Evolutionary conservation across 345 rosid genomes (phyloP).

Genomic region (Durio zibethinus): DNA sequence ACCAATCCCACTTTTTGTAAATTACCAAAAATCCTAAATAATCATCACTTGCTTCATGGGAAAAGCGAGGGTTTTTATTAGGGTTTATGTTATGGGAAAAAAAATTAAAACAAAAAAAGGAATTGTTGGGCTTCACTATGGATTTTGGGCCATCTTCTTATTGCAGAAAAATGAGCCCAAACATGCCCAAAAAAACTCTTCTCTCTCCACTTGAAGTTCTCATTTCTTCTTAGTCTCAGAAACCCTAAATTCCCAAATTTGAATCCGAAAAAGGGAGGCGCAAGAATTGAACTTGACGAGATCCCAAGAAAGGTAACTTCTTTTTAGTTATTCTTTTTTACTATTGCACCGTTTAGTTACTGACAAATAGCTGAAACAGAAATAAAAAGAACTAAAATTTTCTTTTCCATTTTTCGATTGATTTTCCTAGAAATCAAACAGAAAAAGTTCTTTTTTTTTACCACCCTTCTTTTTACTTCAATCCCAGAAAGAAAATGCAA

Average conservation of each 20-base stretch:
- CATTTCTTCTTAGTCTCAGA: conserved; percentile 2
- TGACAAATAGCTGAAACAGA: background rate
- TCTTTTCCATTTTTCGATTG: background rate
- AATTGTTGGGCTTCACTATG: too few relatives aligned
- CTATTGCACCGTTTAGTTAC: background rate
- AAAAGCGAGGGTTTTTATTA: too few relatives aligned
- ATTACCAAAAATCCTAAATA: too few relatives aligned
- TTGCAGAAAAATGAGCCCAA: too few relatives aligned
- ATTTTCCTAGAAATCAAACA: background rate
- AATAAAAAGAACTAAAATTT: background rate
- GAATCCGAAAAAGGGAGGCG: background rate
- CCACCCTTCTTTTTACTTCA: background rate
- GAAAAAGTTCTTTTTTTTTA: background rate
- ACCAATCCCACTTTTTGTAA: too few relatives aligned
- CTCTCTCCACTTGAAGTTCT: background rate
- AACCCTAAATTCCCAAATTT: conserved; percentile 16
- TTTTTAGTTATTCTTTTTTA: too few relatives aligned
- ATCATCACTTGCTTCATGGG: too few relatives aligned
- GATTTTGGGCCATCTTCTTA: too few relatives aligned
- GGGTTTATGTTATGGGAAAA: too few relatives aligned
- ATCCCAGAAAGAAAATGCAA: background rate
- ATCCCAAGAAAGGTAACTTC: background rate
- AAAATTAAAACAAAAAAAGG: too few relatives aligned
- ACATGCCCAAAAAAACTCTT: background rate
- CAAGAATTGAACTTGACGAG: background rate